phyloP scores from a whole-genome alignment of 129 eudicot species.

The Arctium lappa region DNA sequence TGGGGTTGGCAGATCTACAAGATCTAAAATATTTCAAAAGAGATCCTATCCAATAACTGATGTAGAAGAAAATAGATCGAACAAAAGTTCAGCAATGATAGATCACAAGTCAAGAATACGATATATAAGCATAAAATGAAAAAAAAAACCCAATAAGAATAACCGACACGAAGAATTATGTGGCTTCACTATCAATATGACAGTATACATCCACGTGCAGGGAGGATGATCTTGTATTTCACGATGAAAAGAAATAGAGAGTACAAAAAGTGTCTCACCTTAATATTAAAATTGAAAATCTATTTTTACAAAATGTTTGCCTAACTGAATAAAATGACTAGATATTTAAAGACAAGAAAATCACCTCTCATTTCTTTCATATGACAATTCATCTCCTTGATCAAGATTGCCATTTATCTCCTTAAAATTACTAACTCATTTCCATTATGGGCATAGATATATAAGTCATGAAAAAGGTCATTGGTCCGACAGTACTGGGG shows the following conservation, averaged over 20 bases:
- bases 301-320: background rate
- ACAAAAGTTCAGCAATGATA: no score
- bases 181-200: no score
- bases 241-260: background rate
- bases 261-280: background rate
- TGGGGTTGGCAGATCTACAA: background rate
- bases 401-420: background rate
- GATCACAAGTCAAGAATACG: background rate
- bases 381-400: background rate
- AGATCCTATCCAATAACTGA: background rate
- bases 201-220: background rate
- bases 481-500: background rate
- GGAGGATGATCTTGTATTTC: background rate
- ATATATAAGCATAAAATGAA: background rate
- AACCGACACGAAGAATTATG: background rate
- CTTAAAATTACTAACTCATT: background rate
- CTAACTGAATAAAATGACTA: background rate
- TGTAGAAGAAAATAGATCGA: background rate
- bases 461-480: background rate
- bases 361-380: background rate
- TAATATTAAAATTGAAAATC: background rate
- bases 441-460: background rate
- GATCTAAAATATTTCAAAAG: background rate
- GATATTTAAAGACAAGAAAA: background rate
- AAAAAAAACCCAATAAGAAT: no score